A percentile compares a stretch with the other conserved stretches of the same genome.
Evolutionary conservation across 1,284 basidiomycete genomes (phyloP).

Genomic region (Fomitiporia mediterranea): DNA sequence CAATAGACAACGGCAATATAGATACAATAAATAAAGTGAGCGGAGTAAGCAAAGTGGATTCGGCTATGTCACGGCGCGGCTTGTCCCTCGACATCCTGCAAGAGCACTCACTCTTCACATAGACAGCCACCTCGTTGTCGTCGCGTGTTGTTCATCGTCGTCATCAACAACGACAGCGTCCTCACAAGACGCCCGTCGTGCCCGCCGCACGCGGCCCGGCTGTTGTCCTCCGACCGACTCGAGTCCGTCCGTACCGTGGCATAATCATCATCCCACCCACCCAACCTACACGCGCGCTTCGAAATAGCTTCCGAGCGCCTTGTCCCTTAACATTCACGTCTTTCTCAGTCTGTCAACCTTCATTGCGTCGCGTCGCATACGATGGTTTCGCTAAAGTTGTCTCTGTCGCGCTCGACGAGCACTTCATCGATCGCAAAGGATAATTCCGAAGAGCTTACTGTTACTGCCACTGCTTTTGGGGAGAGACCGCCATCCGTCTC

Average conservation of each 20-base stretch:
- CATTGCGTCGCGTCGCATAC: neutral
- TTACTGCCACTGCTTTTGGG: too few species aligned
- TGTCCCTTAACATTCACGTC: constrained; percentile 26
- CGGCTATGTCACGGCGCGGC: too few species aligned
- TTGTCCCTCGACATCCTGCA: too few species aligned
- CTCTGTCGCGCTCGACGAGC: constrained; percentile 17
- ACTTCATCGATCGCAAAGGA: constrained; percentile 8
- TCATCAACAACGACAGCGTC: neutral
- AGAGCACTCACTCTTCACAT: neutral
- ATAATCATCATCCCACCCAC: too few species aligned
- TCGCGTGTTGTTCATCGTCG: neutral
- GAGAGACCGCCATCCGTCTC: constrained; percentile 12
- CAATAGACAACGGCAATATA: too few species aligned
- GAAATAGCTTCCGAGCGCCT: neutral
- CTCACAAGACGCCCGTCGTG: constrained; percentile 4
- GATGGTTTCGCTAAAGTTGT: constrained; percentile 20
- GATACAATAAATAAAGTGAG: too few species aligned
- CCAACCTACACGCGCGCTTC: neutral
- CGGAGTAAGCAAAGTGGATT: too few species aligned
- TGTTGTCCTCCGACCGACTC: neutral
- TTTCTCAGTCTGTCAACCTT: constrained; percentile 7
- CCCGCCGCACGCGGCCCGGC: constrained; percentile 13
- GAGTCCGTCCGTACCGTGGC: constrained; percentile 2
- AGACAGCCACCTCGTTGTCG: neutral
- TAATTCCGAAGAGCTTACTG: constrained; percentile 13